A percentile compares a stretch with the other conserved stretches of the same genome.
phyloP scores from a whole-genome alignment of 805 yeast genomes.

The Candida sithepensis region DNA sequence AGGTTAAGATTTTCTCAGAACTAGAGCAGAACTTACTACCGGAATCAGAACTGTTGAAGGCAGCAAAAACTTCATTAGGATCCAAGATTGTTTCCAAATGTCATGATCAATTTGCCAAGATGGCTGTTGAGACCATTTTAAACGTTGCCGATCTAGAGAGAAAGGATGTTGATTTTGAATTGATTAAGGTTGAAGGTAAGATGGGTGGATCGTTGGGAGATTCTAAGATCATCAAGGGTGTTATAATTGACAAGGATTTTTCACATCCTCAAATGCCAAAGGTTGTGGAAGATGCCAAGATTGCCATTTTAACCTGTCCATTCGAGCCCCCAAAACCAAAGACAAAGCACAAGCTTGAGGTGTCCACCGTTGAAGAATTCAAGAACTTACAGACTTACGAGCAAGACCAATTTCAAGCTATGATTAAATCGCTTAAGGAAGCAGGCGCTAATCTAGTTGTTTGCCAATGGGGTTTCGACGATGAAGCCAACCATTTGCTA shows the following conservation, averaged over 20 bases:
- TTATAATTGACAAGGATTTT: constrained; percentile 90
- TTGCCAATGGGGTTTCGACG: constrained; percentile 99
- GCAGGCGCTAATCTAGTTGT: constrained; percentile 95
- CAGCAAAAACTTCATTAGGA: constrained; percentile 93
- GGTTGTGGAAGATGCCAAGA: constrained; percentile 68
- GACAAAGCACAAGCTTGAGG: constrained; percentile 95
- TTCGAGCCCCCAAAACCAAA: constrained; percentile 99
- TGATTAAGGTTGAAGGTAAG: constrained; percentile 92
- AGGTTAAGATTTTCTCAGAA: constrained; percentile 31
- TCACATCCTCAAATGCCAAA: constrained; percentile 99
- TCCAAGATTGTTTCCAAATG: constrained; percentile 93
- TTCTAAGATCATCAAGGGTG: constrained; percentile 83
- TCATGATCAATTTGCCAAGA: constrained; percentile 89
- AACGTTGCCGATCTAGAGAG: constrained; percentile 89
- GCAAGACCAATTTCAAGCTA: constrained; percentile 82
- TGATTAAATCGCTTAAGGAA: constrained; percentile 81
- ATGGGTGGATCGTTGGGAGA: constrained; percentile 93
- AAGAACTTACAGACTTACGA: constrained; percentile 87
- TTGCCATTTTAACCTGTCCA: constrained; percentile 96
- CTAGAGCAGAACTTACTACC: constrained; percentile 27
- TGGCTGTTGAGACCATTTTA: constrained; percentile 95
- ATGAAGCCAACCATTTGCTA: constrained; percentile 93
- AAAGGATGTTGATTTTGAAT: constrained; percentile 94
- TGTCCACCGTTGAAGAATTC: constrained; percentile 91
- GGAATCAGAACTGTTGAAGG: constrained; percentile 67